Evolutionary conservation across 345 rosid genomes (phyloP).

Genomic region (Euphorbia tirucalli): DNA sequence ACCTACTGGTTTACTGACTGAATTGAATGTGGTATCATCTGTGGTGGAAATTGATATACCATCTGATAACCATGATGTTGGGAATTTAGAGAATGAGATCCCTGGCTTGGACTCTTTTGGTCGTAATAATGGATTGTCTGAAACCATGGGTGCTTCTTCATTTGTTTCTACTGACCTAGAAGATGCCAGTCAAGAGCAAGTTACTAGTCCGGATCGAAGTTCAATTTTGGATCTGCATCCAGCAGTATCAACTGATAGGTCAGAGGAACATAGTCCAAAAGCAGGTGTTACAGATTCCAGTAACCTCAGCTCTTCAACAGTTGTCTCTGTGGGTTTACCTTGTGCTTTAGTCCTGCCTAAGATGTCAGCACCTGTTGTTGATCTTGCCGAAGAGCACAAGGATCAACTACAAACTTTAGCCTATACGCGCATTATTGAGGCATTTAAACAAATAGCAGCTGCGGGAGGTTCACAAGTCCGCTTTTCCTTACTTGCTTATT

Average conservation of each 20-base stretch:
- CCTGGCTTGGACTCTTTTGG: slow-evolving; percentile 80
- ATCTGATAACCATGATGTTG: slow-evolving; percentile 41
- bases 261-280: slow-evolving; percentile 84
- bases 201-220: slow-evolving; percentile 46
- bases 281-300: slow-evolving; percentile 43
- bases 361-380: slow-evolving; percentile 86
- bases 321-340: slow-evolving; percentile 50
- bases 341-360: slow-evolving; percentile 61
- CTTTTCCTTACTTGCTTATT: slow-evolving; percentile 73
- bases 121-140: slow-evolving; percentile 50
- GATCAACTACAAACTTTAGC: slow-evolving; percentile 76
- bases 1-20: slow-evolving; percentile 41
- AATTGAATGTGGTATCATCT: slow-evolving; percentile 42
- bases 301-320: slow-evolving; percentile 55
- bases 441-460: slow-evolving; percentile 68
- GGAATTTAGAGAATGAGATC: slow-evolving; percentile 59
- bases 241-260: slow-evolving; percentile 70
- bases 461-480: slow-evolving; percentile 82
- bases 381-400: slow-evolving; percentile 70
- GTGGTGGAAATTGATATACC: slow-evolving; percentile 40
- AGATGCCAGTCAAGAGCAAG: slow-evolving; percentile 62
- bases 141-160: slow-evolving; percentile 53
- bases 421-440: slow-evolving; percentile 67
- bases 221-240: slow-evolving; percentile 47
- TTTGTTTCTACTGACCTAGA: slow-evolving; percentile 53